Conservation (phyloP, 2,329 filamentous ascomycete genomes). For the Claviceps monticola region DNA sequence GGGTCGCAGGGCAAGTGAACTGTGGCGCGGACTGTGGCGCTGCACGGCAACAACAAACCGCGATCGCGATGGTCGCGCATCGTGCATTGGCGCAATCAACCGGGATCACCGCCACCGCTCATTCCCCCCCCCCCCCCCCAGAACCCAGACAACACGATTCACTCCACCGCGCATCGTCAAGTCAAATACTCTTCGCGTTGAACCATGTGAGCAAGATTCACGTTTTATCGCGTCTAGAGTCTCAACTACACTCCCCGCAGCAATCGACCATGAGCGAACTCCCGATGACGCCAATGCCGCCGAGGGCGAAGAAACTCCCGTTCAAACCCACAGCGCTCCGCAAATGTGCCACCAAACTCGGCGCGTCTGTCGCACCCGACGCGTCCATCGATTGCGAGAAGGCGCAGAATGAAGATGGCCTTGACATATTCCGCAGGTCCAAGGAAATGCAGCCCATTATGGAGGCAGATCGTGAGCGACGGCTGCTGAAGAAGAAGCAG, state of each 20-base stretch:
- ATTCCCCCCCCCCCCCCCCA: too few relatives aligned
- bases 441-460: slow-evolving; percentile 34
- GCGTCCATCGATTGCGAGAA: slow-evolving; percentile 8
- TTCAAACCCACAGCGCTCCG: slow-evolving; percentile 36
- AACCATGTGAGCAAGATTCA: background rate
- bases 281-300: slow-evolving; percentile 11
- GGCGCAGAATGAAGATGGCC: slow-evolving; percentile 17
- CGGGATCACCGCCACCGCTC: too few relatives aligned
- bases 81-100: too few relatives aligned
- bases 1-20: too few relatives aligned
- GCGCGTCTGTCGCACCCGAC: background rate
- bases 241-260: background rate
- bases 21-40: too few relatives aligned
- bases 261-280: slow-evolving; percentile 19
- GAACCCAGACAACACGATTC: too few relatives aligned
- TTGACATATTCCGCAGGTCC: slow-evolving; percentile 36
- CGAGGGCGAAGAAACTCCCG: slow-evolving; percentile 28
- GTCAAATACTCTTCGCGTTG: background rate
- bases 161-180: too few relatives aligned
- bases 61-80: too few relatives aligned
- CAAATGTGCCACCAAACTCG: slow-evolving; percentile 11
- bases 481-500: slow-evolving; percentile 13
- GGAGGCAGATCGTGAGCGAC: slow-evolving; percentile 25
- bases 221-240: too few relatives aligned
- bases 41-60: too few relatives aligned